These are phyloP conservation scores for Trichosporon sp. DNA, from an alignment of 1,284 basidiomycete species.

Conservation along the genomic window DNA sequence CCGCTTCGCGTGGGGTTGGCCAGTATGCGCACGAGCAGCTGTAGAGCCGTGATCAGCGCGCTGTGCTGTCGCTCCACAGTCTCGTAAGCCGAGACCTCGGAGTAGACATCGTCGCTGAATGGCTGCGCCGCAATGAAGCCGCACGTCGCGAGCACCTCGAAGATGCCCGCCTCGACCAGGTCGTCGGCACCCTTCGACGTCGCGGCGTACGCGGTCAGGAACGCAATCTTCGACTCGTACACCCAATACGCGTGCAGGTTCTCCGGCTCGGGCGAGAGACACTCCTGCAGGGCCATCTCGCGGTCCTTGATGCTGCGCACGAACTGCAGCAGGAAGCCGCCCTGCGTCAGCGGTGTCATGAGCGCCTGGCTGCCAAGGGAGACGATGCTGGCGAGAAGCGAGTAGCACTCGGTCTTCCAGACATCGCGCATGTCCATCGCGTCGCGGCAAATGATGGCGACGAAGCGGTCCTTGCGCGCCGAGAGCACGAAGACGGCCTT, in stretches of 20 bases:
- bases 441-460: slow-evolving; percentile 79
- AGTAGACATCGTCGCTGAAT: slow-evolving; percentile 73
- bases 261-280: slow-evolving; percentile 89
- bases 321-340: slow-evolving; percentile 82
- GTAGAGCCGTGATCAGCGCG: slow-evolving; percentile 43
- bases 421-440: slow-evolving; percentile 93
- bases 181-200: slow-evolving; percentile 80
- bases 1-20: slow-evolving; percentile 33
- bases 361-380: slow-evolving; percentile 66
- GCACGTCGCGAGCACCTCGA: slow-evolving; percentile 79
- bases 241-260: slow-evolving; percentile 88
- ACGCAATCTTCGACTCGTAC: slow-evolving; percentile 89
- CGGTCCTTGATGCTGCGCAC: slow-evolving; percentile 80
- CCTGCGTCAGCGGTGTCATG: slow-evolving; percentile 64
- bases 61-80: slow-evolving; percentile 47
- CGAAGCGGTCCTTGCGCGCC: slow-evolving; percentile 66
- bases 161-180: slow-evolving; percentile 75
- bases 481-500: slow-evolving; percentile 66
- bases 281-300: slow-evolving; percentile 74
- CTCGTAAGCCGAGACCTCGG: slow-evolving; percentile 35
- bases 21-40: slow-evolving; percentile 43
- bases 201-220: slow-evolving; percentile 81
- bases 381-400: slow-evolving; percentile 59
- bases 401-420: slow-evolving; percentile 85
- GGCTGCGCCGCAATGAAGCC: slow-evolving; percentile 84